Conservation (phyloP, 495 filamentous ascomycete species). For the Penicillium mononematosum region DNA sequence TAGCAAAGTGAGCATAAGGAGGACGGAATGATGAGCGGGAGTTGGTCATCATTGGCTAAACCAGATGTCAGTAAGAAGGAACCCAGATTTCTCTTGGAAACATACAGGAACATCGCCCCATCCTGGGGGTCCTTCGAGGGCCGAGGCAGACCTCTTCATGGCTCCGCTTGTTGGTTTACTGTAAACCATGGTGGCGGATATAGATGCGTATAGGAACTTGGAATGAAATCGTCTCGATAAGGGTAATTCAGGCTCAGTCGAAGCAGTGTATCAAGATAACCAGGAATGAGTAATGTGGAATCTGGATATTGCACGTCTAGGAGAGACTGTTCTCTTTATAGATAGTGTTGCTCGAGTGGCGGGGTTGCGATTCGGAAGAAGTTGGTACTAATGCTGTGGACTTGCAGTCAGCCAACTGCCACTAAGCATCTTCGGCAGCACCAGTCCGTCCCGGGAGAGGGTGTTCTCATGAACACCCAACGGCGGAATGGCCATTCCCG, state of each 20-base stretch:
- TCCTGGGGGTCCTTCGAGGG: constrained; percentile 31
- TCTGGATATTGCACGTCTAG: background rate
- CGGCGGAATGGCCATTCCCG: constrained; percentile 8
- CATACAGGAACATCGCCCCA: constrained; percentile 43
- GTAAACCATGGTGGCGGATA: constrained; percentile 36
- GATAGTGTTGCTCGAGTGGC: constrained; percentile 3
- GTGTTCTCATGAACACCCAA: constrained; percentile 12
- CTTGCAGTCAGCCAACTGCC: constrained; percentile 7
- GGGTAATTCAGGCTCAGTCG: background rate
- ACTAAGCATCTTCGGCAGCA: constrained; percentile 1
- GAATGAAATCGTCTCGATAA: constrained; percentile 4
- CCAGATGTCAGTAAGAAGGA: background rate
- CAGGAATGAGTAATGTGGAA: background rate
- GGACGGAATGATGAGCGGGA: constrained; percentile 31
- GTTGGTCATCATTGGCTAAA: constrained; percentile 36
- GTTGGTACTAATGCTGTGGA: constrained; percentile 2
- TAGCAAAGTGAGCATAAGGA: constrained; percentile 40
- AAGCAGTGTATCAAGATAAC: background rate
- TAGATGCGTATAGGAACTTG: background rate
- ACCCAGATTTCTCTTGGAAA: background rate
- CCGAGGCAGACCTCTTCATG: constrained; percentile 40
- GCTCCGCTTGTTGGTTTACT: constrained; percentile 32
- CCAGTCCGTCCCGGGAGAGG: background rate
- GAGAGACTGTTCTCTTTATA: constrained; percentile 14
- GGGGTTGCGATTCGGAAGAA: background rate